These are phyloP conservation scores for Pouteria glomerata DNA, from an alignment of 148 eudicot genomes.

Conservation along the genomic window DNA sequence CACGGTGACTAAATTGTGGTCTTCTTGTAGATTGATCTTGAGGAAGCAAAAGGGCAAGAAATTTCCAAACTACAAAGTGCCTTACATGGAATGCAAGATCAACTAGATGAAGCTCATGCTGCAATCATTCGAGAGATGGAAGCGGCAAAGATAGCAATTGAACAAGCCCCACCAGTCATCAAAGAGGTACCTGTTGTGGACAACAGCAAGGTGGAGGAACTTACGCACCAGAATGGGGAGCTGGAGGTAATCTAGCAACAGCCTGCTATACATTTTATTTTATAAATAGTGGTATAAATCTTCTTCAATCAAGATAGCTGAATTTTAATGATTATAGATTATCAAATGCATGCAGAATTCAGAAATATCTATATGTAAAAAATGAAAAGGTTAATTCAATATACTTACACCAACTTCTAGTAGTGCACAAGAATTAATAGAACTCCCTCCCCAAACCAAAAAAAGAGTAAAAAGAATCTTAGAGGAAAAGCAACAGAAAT, in stretches of 20 bases:
- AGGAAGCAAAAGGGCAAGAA: slow-evolving; percentile 93
- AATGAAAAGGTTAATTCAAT: neutral
- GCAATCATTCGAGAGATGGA: slow-evolving; percentile 74
- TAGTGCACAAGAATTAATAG: neutral
- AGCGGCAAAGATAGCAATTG: slow-evolving; percentile 95
- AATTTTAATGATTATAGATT: neutral
- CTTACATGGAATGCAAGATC: slow-evolving; percentile 55
- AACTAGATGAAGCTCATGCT: slow-evolving; percentile 76
- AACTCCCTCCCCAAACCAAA: neutral
- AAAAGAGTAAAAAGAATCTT: neutral
- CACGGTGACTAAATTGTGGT: neutral
- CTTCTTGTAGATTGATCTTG: slow-evolving; percentile 70
- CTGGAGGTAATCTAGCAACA: slow-evolving; percentile 36
- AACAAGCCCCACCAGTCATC: slow-evolving; percentile 93
- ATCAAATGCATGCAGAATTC: slow-evolving; percentile 1
- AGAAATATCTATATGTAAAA: neutral
- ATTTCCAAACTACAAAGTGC: slow-evolving; percentile 59
- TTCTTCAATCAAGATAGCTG: neutral
- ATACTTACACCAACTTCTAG: neutral
- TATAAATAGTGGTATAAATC: neutral
- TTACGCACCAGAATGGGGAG: slow-evolving; percentile 42
- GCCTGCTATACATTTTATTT: slow-evolving; percentile 7
- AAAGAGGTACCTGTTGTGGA: slow-evolving; percentile 81
- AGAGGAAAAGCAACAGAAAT: neutral
- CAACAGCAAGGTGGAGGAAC: slow-evolving; percentile 48